phyloP scores from a whole-genome alignment of 805 yeast species.

The Torulaspora delbrueckii region DNA sequence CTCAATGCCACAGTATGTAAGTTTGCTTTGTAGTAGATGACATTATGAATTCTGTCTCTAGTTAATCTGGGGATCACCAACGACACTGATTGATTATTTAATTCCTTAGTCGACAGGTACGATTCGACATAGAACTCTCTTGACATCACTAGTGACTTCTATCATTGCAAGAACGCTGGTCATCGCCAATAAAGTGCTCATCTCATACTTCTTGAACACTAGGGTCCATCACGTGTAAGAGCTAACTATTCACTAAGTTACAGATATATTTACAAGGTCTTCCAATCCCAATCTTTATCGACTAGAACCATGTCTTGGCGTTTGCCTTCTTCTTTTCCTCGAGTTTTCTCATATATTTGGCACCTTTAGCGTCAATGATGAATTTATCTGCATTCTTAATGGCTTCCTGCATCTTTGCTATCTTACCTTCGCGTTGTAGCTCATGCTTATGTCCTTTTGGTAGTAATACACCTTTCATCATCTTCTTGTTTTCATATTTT shows the following conservation, averaged over 20 bases:
- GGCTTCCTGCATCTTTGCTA: slow-evolving; percentile 60
- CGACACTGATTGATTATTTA: slow-evolving; percentile 34
- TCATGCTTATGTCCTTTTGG: slow-evolving; percentile 85
- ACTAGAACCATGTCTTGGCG: slow-evolving; percentile 16
- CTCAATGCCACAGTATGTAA: slow-evolving; percentile 23
- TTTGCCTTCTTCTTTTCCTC: slow-evolving; percentile 38
- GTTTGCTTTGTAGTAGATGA: slow-evolving; percentile 32
- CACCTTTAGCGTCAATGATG: slow-evolving; percentile 60
- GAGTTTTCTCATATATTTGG: slow-evolving; percentile 42
- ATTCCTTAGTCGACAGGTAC: slow-evolving; percentile 25
- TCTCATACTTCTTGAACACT: not conserved
- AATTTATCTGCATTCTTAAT: slow-evolving; percentile 60
- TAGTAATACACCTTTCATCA: slow-evolving; percentile 68
- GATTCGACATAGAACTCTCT: slow-evolving; percentile 32
- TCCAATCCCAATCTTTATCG: not conserved
- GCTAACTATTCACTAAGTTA: not conserved
- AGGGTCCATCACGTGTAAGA: not conserved
- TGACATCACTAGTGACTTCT: slow-evolving; percentile 15
- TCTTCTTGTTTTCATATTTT: slow-evolving; percentile 62
- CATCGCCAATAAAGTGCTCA: not conserved
- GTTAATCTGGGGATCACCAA: slow-evolving; percentile 32
- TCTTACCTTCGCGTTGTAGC: slow-evolving; percentile 55
- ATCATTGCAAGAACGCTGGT: not conserved
- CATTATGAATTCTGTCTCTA: slow-evolving; percentile 30
- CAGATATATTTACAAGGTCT: slow-evolving; percentile 11